Conservation (phyloP, 2,329 filamentous ascomycete genomes). For the Setomelanomma holmii region DNA sequence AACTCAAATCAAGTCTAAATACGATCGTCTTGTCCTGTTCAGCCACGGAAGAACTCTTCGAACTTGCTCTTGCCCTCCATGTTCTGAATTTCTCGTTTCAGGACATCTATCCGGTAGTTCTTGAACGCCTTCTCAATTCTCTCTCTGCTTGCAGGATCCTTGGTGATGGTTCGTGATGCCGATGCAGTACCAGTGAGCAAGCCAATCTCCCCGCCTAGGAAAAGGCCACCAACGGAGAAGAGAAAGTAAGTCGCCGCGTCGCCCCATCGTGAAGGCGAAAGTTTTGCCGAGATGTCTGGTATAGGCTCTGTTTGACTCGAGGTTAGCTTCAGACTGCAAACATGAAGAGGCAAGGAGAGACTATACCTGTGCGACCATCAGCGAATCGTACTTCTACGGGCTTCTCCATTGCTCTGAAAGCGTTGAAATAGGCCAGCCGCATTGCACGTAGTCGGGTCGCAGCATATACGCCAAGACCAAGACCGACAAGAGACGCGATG, state of each 20-base stretch:
- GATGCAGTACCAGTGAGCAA: constrained; percentile 64
- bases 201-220: constrained; percentile 70
- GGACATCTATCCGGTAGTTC: constrained; percentile 67
- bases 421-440: constrained; percentile 66
- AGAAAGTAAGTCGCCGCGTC: constrained; percentile 70
- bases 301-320: too few relatives aligned
- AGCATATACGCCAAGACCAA: constrained; percentile 62
- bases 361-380: constrained; percentile 63
- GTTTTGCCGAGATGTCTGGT: constrained; percentile 65
- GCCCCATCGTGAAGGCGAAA: constrained; percentile 65
- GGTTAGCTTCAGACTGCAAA: not conserved
- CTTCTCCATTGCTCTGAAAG: constrained; percentile 67
- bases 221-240: constrained; percentile 66
- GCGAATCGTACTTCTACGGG: constrained; percentile 69
- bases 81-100: constrained; percentile 64
- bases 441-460: constrained; percentile 64
- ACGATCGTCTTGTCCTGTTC: not conserved
- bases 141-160: constrained; percentile 61
- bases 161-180: constrained; percentile 61
- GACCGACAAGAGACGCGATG: constrained; percentile 66
- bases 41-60: constrained; percentile 35
- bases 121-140: constrained; percentile 70
- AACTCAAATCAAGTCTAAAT: too few relatives aligned
- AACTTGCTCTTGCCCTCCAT: constrained; percentile 56
- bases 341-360: not conserved